Conservation (phyloP, 257 asterid genomes). For the Ehretia macrophylla region DNA sequence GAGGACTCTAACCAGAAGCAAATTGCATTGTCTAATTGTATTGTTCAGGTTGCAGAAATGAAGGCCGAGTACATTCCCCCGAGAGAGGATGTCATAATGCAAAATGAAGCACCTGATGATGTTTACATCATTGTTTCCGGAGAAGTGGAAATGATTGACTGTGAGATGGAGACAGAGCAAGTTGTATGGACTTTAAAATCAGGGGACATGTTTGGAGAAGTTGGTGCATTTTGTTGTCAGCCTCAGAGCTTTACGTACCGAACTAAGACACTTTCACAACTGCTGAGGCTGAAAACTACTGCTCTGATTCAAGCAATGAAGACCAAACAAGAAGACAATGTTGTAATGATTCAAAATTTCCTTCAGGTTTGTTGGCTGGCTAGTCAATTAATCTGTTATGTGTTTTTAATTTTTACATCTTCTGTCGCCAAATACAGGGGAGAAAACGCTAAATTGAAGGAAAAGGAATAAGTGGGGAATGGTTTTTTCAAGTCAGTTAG, state of each 20-base stretch:
- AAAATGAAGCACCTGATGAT: conserved; percentile 78
- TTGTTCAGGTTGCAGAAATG: conserved; percentile 71
- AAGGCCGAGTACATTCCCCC: conserved; percentile 90
- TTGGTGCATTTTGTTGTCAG: conserved; percentile 67
- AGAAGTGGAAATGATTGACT: conserved; percentile 74
- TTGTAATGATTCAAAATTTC: conserved; percentile 68
- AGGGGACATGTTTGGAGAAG: conserved; percentile 83
- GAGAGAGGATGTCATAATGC: conserved; percentile 82
- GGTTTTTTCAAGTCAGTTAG: no score
- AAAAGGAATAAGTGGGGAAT: no score
- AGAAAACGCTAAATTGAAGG: no score
- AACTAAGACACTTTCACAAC: conserved; percentile 78
- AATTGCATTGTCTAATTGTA: background rate
- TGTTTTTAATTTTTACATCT: background rate
- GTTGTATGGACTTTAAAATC: conserved; percentile 46
- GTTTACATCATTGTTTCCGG: conserved; percentile 86
- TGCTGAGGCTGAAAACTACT: conserved; percentile 68
- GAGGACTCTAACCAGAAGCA: background rate
- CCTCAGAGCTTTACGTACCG: conserved; percentile 79
- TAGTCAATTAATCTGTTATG: background rate
- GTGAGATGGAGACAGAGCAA: conserved; percentile 53
- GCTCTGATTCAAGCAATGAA: conserved; percentile 57
- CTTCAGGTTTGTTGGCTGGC: conserved; percentile 46
- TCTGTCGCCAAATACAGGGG: no score
- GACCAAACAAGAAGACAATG: conserved; percentile 61